Evolutionary conservation across 148 eudicot genomes (phyloP), one percentile per base, ranked within the genome.

Genomic region (Nepenthes gracilis): DNA sequence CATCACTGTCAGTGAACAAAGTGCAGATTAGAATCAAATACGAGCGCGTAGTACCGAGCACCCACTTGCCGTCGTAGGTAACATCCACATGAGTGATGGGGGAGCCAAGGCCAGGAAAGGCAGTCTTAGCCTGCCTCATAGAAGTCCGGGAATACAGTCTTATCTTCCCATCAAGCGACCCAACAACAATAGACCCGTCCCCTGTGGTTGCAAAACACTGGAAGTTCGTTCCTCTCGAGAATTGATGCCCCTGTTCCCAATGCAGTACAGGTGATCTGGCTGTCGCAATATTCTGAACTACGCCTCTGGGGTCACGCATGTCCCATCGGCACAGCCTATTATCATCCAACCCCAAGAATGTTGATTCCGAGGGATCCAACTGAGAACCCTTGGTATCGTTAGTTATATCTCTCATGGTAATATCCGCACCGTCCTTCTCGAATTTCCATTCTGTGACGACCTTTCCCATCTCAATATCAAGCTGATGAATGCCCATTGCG

Each of bases 61-160:
- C 76, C 98, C 98, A 93, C 65, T 88, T 93, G n/a, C 98, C 98
- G 81, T 93, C 96, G 67, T 88, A 93, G 6, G 98, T 93, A 35
- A 88, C 98, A 73, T 93, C 98, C 14, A 93, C 96, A 66, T 90
- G 85, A 0, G 95, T 93, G 37, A 93, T 83, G 0, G 98, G 95
- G 0, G 95, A 88, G 9, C 98, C 98, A 8, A 93, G 81, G 9
- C 98, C 94, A 3, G 99, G 99, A 58, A 93, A 93, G 6, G 96
- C 99, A 8, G 99, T 93, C 80, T 89, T 93, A 1, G 99, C 99
- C 70, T 75, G 83, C 76, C 99, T 83, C 99, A 93, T 93, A 2
- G 97, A 86, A 23, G 80, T 93, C 60, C 74, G 86, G 0, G 99
- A 93, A 67, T 93, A 93, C 65, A 93, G 64, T 36, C 99, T 58